These are phyloP conservation scores for Rhododendron ovatum DNA, from an alignment of 148 eudicot species.

Conservation along the genomic window DNA sequence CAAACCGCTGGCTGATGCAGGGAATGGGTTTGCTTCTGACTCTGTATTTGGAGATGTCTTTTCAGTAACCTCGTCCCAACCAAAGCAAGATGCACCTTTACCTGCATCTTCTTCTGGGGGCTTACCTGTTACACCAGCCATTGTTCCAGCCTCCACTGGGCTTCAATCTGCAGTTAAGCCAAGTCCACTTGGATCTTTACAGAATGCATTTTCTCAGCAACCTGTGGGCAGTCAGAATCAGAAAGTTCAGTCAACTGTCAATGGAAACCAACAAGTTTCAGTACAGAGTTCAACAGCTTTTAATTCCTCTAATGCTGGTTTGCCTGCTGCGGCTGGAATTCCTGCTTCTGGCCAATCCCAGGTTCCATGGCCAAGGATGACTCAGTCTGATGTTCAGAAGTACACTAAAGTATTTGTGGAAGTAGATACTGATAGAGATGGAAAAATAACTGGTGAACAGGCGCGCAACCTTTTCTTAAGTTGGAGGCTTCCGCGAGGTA, in stretches of 20 bases:
- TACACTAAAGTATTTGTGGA: constrained; percentile 84
- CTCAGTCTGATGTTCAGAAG: constrained; percentile 82
- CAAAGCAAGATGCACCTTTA: constrained; percentile 27
- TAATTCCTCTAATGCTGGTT: constrained; percentile 30
- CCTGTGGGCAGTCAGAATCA: constrained; percentile 42
- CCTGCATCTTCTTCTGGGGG: constrained; percentile 32
- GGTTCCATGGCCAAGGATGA: constrained; percentile 81
- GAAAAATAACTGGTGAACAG: constrained; percentile 86
- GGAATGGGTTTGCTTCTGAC: constrained; percentile 68
- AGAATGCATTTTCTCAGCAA: constrained; percentile 34
- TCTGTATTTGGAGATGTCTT: constrained; percentile 59
- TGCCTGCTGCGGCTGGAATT: constrained; percentile 37
- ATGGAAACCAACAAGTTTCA: constrained; percentile 47
- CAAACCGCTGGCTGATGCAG: constrained; percentile 38
- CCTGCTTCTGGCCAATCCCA: constrained; percentile 47
- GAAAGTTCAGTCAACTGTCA: constrained; percentile 34
- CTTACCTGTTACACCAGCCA: constrained; percentile 37
- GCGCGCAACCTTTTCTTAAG: constrained; percentile 88
- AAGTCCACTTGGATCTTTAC: constrained; percentile 28
- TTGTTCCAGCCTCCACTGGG: constrained; percentile 32
- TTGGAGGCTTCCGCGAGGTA: constrained; percentile 94
- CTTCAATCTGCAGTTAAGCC: constrained; percentile 28
- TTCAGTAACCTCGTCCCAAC: constrained; percentile 40
- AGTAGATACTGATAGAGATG: constrained; percentile 90
- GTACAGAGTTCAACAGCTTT: constrained; percentile 26